Base-by-base conservation (phyloP, 192 early-diverging fungal species). In the Rhizophagus clarus region DNA sequence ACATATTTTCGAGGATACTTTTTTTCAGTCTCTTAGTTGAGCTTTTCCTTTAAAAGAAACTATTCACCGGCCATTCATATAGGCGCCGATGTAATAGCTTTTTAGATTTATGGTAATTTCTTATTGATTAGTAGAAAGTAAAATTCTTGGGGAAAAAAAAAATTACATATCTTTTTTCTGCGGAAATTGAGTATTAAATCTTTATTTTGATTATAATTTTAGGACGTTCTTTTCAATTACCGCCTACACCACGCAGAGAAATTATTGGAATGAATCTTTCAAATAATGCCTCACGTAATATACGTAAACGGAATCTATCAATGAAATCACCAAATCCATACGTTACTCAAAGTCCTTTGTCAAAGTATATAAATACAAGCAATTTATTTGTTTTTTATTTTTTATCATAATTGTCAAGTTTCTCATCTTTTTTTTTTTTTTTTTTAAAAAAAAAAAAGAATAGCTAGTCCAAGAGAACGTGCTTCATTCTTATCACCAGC, bases 181-280 rank as follows among this genome's bases (percentile, higher is more conserved):
- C 26, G 10, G 26, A 40, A 42, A 22, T 69, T 72, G 22, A 32
- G 20, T 45, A 42, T 22, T 72, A 40, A 26, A 42, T 47, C 10
- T 72, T 42, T 69, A 12, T 20, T 69, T 34, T 69, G 29, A 31
- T 34, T 69, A 32, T 64, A 80, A 56, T 24, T 56, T 56, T 76
- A 72, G 88, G 83, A 26, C 84, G 81, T 62, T 66, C 81, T 66
- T 94, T 94, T 75, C 80, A 82, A 24, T 76, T 94, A 47, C 89
- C 93, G 37, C 88, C 87, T 64, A 89, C 91, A 26, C 89, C 91
- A 2, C 83, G 86, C n/a, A 83, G 93, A 34, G 93, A 94, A 64
- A 82, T 87, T 64, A 69, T 94, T 37, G 92, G 88, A 3, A 87
- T 89, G 72, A 85, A 85, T 45, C 78, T 94, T 64, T 87, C 90